Percentiles rank a stretch among this genome's conserved stretches.
Conservation (phyloP, 768 basidiomycete species). For the Russula sp. region DNA sequence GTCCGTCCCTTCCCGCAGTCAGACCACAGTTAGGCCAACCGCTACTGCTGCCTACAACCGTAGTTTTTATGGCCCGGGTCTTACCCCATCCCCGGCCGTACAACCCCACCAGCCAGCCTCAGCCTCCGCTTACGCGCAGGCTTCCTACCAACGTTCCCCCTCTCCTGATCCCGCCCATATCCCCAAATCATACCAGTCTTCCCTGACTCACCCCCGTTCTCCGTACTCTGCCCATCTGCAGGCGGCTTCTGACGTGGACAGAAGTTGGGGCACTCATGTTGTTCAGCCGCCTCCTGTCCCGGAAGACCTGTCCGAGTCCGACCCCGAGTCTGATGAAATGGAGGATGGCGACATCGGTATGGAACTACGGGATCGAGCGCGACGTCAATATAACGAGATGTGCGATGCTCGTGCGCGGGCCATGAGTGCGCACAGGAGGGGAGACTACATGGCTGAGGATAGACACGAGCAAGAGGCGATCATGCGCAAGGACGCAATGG, state of each 20-base stretch:
- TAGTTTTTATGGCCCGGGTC: too few species aligned
- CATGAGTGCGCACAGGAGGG: not conserved
- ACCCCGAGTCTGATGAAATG: not conserved
- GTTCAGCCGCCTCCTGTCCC: not conserved
- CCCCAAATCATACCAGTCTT: not conserved
- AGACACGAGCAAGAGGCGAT: not conserved
- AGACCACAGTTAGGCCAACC: too few species aligned
- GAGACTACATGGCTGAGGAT: not conserved
- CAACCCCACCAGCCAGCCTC: too few species aligned
- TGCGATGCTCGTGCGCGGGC: not conserved
- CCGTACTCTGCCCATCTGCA: not conserved
- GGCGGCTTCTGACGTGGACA: not conserved
- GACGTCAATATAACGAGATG: not conserved
- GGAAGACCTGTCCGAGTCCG: not conserved
- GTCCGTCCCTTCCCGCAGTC: too few species aligned
- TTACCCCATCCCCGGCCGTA: too few species aligned
- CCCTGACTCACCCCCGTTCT: not conserved
- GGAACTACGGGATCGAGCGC: constrained; percentile 2
- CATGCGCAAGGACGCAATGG: not conserved
- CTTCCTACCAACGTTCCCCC: too few species aligned
- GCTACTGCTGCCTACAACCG: too few species aligned
- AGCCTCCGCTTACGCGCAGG: too few species aligned
- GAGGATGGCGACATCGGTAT: not conserved
- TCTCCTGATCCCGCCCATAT: not conserved
- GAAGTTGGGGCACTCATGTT: not conserved